Conservation (phyloP, 768 basidiomycete species). For the Hortiboletus flavorubellus region DNA sequence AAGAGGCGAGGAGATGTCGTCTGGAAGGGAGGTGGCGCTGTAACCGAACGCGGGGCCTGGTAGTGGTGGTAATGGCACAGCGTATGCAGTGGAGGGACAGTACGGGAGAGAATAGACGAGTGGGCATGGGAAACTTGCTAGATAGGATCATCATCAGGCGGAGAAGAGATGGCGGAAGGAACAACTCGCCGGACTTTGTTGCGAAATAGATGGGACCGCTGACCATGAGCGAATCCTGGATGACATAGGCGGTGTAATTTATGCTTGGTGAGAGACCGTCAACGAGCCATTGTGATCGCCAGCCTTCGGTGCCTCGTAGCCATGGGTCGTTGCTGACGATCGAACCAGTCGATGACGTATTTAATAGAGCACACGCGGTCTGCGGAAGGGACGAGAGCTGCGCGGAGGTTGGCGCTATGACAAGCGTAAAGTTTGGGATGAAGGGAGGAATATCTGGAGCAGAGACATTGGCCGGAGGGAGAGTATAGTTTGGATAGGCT, state of each 20-base stretch:
- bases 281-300: conserved; percentile 67
- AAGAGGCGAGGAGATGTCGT: conserved; percentile 46
- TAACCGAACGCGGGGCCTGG: conserved; percentile 42
- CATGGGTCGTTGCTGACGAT: conserved; percentile 49
- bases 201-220: conserved; percentile 66
- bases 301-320: conserved; percentile 55
- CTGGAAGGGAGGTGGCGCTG: conserved; percentile 50
- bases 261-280: conserved; percentile 56
- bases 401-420: conserved; percentile 50
- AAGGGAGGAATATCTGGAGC: conserved; percentile 40
- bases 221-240: conserved; percentile 54
- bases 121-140: conserved; percentile 63
- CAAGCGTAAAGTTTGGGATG: conserved; percentile 49
- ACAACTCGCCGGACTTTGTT: conserved; percentile 66
- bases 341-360: conserved; percentile 35
- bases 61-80: conserved; percentile 61
- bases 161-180: neutral
- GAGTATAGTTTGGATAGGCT: conserved; percentile 72
- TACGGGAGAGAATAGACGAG: conserved; percentile 69
- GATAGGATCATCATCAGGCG: neutral
- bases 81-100: conserved; percentile 68
- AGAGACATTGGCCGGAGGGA: conserved; percentile 55
- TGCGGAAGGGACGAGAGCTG: conserved; percentile 43
- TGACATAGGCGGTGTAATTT: conserved; percentile 76
- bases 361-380: conserved; percentile 58